Evolutionary conservation across 257 asterid genomes (phyloP).

Genomic region (Lycium barbarum): DNA sequence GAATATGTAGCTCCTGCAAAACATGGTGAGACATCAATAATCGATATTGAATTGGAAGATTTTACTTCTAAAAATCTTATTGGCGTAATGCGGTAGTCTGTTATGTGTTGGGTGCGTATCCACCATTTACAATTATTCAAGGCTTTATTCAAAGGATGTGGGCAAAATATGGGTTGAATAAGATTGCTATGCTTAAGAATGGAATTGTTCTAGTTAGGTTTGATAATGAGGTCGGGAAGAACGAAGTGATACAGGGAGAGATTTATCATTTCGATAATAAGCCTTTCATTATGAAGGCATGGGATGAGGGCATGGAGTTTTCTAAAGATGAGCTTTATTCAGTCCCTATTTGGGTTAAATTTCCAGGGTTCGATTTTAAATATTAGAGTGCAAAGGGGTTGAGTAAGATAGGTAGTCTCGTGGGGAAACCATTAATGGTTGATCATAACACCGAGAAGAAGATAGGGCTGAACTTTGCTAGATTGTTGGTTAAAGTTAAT

Average conservation of each 20-base stretch:
- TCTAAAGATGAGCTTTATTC: not conserved
- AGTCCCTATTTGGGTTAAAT: not conserved
- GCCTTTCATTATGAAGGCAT: not conserved
- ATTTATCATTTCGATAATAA: not conserved
- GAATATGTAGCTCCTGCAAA: no score
- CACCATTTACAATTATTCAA: no score
- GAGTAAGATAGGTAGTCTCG: not conserved
- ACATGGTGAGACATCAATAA: no score
- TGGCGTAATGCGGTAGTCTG: no score
- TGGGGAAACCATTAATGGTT: not conserved
- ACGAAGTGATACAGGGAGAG: not conserved
- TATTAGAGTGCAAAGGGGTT: not conserved
- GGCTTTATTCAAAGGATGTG: no score
- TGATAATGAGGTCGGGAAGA: not conserved
- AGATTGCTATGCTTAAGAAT: no score
- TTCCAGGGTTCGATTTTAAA: not conserved
- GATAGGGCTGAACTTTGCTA: not conserved
- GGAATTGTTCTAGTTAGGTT: not conserved
- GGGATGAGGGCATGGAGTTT: not conserved
- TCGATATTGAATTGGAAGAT: no score
- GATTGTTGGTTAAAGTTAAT: not conserved
- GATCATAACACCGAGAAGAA: not conserved
- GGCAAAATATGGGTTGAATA: no score
- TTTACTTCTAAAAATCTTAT: no score
- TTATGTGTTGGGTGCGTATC: no score